These are phyloP conservation scores for Fusarium palustre DNA, from an alignment of 2,329 filamentous ascomycete genomes.

Conservation along the genomic window DNA sequence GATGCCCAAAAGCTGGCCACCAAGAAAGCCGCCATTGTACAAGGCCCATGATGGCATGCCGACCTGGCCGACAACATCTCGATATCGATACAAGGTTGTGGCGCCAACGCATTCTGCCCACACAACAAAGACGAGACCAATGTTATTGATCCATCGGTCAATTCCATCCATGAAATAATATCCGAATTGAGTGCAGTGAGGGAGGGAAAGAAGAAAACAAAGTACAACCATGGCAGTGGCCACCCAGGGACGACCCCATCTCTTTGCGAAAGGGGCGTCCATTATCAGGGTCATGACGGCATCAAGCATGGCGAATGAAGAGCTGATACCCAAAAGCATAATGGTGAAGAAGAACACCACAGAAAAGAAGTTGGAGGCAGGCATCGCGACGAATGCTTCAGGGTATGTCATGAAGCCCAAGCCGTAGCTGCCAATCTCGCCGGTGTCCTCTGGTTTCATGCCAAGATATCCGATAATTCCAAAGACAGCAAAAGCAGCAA, in stretches of 20 bases:
- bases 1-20: background rate
- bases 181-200: background rate
- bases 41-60: background rate
- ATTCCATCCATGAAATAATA: background rate
- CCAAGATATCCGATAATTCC: background rate
- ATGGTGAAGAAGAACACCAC: background rate
- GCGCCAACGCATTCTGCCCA: background rate
- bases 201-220: background rate
- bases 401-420: background rate
- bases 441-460: background rate
- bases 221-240: background rate
- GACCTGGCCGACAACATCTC: background rate
- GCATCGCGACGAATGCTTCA: background rate
- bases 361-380: background rate
- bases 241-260: background rate
- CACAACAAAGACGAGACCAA: background rate
- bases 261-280: background rate
- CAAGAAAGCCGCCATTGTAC: background rate
- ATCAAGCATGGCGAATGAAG: background rate
- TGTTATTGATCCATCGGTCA: conserved; percentile 3
- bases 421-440: background rate
- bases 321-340: background rate
- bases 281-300: background rate
- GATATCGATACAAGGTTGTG: background rate
- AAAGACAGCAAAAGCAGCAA: background rate